Evolutionary conservation across 2,329 filamentous ascomycete genomes (phyloP).

Genomic region (Ceratocystis smalleyi): DNA sequence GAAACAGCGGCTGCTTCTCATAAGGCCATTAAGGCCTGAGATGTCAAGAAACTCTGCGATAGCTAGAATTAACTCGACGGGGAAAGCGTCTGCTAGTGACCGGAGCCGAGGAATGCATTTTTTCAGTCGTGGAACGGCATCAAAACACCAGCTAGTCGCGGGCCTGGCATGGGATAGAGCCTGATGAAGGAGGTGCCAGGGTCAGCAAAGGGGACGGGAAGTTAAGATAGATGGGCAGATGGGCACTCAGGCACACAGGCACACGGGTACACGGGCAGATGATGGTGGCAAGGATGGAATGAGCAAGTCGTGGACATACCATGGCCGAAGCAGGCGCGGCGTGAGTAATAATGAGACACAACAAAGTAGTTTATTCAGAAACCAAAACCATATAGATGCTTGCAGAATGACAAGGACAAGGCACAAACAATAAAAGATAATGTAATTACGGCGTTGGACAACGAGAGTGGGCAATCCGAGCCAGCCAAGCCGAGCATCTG

Average conservation of each 20-base stretch:
- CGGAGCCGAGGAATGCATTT: not conserved
- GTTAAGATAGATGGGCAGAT: not conserved
- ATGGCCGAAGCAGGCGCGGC: not conserved
- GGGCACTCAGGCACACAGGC: not conserved
- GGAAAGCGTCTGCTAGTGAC: constrained; percentile 1
- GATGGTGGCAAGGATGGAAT: not conserved
- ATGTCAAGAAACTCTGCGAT: constrained; percentile 9
- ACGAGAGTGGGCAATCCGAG: not conserved
- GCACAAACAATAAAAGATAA: not conserved
- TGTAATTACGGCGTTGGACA: not conserved
- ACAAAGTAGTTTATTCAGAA: not conserved
- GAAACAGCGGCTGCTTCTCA: not conserved
- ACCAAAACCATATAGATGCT: not conserved
- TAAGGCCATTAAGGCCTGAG: not conserved
- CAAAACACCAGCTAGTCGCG: not conserved
- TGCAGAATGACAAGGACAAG: not conserved
- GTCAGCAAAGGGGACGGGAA: not conserved
- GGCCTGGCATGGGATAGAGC: not conserved
- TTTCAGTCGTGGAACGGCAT: not conserved
- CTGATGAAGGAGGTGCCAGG: not conserved
- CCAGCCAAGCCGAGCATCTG: not conserved
- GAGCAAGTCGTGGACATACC: not conserved
- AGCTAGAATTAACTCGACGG: constrained; percentile 4
- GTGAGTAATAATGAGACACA: not conserved
- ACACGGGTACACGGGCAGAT: not conserved